Base-by-base conservation (phyloP, 257 asterid species). In the Hygrophila difformis region DNA sequence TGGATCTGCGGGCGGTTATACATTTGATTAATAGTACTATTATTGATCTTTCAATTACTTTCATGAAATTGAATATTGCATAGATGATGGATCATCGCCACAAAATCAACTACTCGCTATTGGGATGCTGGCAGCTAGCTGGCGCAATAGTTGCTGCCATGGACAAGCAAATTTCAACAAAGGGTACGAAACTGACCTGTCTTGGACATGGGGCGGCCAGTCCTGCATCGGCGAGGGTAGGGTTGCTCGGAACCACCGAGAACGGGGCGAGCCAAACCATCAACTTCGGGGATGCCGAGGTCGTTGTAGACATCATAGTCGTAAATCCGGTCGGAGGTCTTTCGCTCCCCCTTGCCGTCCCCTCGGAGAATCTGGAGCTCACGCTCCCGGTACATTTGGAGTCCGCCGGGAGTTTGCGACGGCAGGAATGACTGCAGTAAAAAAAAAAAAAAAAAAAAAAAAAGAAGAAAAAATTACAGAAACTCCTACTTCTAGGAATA, bases 241-340 rank as follows among this genome's bases (percentile, higher is more conserved):
- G 88, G 94, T 14, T 24, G 60, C 2, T 68, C 49, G 8, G 71
- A 20, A 2, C 88, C 86, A 0, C 96, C 92, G 10, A 86, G 70
- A 11, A 86, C 70, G n/a, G 93, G 88, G 12, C 95, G 79, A 0
- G 59, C 66, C 38, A 21, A 0, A 18, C 65, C 75, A 1, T 15
- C 63, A 0, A 6, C 3, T 19, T 84, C 95, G 0, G 94, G 82
- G 10, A 76, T 70, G 0, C 94, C 96, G 7, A 86, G 64, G 62
- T 86, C 96, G 39, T 86, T 86, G 55, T 86, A 86, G 15, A 76
- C 79, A 38, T 86, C 94, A 43, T 86, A 86, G 17, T 86, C 96
- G 26, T 86, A 86, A 1, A 86, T 49, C 43, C 89, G 66, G 11
- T 82, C 94, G 16, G 45, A 40, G 1, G 0, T 9, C 55, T 79